Evolutionary conservation across 495 filamentous ascomycete species (phyloP), one percentile per base, ranked within the genome.

Genomic region (Penicillium roqueforti): DNA sequence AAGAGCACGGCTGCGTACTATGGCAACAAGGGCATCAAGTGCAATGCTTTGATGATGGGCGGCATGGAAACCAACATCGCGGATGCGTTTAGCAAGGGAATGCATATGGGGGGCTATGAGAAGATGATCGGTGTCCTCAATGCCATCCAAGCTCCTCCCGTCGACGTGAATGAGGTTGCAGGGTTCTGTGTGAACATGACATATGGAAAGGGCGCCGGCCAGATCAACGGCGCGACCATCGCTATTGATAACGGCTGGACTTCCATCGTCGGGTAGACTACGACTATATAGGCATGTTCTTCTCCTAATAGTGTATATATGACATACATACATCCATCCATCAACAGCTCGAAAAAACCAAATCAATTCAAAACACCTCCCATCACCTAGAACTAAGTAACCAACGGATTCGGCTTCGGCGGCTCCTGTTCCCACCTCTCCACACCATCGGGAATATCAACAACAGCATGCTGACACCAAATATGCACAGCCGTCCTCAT

Each of bases 1-100:
- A 85, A 85, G 66, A 84, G 76, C 62, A 86, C 82, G 26, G 83
- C 82, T 2, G 72, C 76, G 0, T 81, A 68, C 65, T 86, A 86
- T 62, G 77, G 72, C 0, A 68, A 65, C 36, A 78, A 81, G 63
- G 79, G 80, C 19, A 83, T 87, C 60, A 74, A 76, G 41, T 77
- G 72, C 56, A 75, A 84, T 34, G 80, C 78, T 0, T 63, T 86
- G 47, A 66, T 78, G 66, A 63, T 81, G 40, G 83, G 82, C 19
- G 79, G 61, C 8, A 83, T 87, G 80, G 18, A 63, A 0, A 77
- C 76, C 37, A 85, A 83, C 54, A 83, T 85, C 55, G 57, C 36
- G 10, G 78, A 81, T 52, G 71, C 77, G 2, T 76, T 80, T 43
- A 57, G 56, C 55, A 43, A 65, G 14, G 76, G 72, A 8, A 50